Evolutionary conservation across 2,329 filamentous ascomycete genomes (phyloP).

Genomic region (Cadophora luteo-olivacea): DNA sequence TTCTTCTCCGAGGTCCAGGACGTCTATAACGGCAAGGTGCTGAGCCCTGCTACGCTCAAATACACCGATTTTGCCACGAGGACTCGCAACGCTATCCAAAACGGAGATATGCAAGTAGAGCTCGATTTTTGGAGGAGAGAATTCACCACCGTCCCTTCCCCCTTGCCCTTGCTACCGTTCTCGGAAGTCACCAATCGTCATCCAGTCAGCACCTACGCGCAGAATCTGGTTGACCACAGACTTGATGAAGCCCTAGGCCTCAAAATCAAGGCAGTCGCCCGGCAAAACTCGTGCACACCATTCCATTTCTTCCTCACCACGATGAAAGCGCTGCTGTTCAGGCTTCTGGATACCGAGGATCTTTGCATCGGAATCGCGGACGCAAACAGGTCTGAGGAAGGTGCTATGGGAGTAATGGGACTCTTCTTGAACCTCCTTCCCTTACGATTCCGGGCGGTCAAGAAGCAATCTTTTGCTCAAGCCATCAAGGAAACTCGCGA

Average conservation of each 20-base stretch:
- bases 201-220: neutral
- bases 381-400: conserved; percentile 36
- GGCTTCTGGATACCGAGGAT: conserved; percentile 24
- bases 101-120: conserved; percentile 41
- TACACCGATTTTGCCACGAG: conserved; percentile 46
- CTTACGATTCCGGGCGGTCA: conserved; percentile 25
- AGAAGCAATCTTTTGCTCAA: conserved; percentile 36
- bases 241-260: neutral
- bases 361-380: conserved; percentile 55
- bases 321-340: conserved; percentile 38
- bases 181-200: conserved; percentile 35
- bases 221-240: neutral
- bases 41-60: conserved; percentile 40
- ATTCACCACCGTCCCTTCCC: conserved; percentile 36
- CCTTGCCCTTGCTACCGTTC: conserved; percentile 47
- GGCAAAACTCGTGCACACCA: conserved; percentile 41
- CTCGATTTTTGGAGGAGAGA: conserved; percentile 46
- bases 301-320: conserved; percentile 56
- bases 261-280: conserved; percentile 15
- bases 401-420: conserved; percentile 24
- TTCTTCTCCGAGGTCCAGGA: conserved; percentile 52
- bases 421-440: conserved; percentile 32
- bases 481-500: conserved; percentile 34
- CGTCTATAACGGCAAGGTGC: conserved; percentile 46
- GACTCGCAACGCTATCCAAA: conserved; percentile 43